Conservation (phyloP, 805 yeast species). For the Yarrowia yakushimensis region DNA sequence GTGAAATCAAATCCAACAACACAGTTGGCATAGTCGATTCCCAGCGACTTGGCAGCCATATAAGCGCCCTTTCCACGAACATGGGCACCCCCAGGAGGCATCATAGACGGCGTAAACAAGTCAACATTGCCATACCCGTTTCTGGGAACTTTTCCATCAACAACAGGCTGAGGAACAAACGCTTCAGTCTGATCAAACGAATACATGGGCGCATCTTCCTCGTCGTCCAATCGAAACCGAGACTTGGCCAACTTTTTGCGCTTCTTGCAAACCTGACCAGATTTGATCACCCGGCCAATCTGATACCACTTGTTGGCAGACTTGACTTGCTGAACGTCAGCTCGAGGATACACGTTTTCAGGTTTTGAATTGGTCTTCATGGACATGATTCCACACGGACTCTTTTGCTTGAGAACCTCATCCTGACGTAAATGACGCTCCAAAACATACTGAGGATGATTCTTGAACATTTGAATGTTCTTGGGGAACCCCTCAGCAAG, state of each 20-base stretch:
- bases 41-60: constrained; percentile 66
- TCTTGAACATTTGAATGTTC: constrained; percentile 72
- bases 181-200: constrained; percentile 73
- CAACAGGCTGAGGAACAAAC: constrained; percentile 62
- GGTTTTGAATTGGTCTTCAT: constrained; percentile 43
- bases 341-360: constrained; percentile 51
- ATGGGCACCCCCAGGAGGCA: constrained; percentile 74
- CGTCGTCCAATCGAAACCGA: constrained; percentile 36
- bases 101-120: constrained; percentile 70
- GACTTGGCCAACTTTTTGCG: constrained; percentile 33
- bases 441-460: constrained; percentile 81
- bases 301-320: constrained; percentile 86
- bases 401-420: constrained; percentile 67
- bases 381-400: constrained; percentile 70
- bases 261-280: constrained; percentile 55
- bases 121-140: constrained; percentile 85
- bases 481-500: constrained; percentile 83
- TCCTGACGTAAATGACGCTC: constrained; percentile 69
- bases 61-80: constrained; percentile 38
- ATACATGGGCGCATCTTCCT: constrained; percentile 49
- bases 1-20: constrained; percentile 79
- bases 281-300: constrained; percentile 67
- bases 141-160: constrained; percentile 64
- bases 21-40: constrained; percentile 80
- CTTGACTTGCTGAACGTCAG: constrained; percentile 58